A percentile compares a stretch with the other conserved stretches of the same genome.
These are phyloP conservation scores for Pterulicium gracile DNA, from an alignment of 1,284 basidiomycete genomes.

Conservation along the genomic window DNA sequence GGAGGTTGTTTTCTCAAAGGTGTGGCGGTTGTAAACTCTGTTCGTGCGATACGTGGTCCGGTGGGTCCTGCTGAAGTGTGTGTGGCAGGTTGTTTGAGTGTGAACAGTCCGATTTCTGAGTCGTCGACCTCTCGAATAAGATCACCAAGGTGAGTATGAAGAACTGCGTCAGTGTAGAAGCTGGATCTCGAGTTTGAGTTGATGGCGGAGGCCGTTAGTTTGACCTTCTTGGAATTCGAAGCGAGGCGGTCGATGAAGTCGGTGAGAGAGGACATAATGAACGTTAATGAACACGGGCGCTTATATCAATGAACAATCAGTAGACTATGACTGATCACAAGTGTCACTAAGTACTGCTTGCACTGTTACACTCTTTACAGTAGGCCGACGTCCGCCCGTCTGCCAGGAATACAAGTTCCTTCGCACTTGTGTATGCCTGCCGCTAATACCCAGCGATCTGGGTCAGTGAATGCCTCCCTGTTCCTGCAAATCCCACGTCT, in stretches of 20 bases:
- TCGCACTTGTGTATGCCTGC: not conserved
- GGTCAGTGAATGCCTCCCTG: not conserved
- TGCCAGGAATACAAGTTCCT: not conserved
- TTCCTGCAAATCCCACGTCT: constrained; percentile 10
- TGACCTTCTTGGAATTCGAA: not conserved
- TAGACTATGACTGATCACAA: not conserved
- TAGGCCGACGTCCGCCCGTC: not conserved
- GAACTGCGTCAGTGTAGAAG: not conserved
- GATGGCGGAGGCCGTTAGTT: not conserved
- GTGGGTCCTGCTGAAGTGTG: not conserved
- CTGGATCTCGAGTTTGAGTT: not conserved
- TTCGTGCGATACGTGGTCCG: not conserved
- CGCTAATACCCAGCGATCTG: not conserved
- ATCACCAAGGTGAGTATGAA: not conserved
- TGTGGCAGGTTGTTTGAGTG: not conserved
- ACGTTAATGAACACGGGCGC: too few relatives aligned
- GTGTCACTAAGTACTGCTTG: not conserved
- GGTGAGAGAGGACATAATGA: constrained; percentile 10
- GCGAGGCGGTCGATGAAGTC: constrained; percentile 15
- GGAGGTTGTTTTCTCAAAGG: not conserved
- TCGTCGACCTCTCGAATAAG: not conserved
- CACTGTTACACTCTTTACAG: not conserved
- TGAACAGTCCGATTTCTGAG: not conserved
- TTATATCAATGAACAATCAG: too few relatives aligned
- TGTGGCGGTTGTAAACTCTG: not conserved